Evolutionary conservation across 164 flowering plant species (phyloP).

Genomic region (Tinospora cordifolia): DNA sequence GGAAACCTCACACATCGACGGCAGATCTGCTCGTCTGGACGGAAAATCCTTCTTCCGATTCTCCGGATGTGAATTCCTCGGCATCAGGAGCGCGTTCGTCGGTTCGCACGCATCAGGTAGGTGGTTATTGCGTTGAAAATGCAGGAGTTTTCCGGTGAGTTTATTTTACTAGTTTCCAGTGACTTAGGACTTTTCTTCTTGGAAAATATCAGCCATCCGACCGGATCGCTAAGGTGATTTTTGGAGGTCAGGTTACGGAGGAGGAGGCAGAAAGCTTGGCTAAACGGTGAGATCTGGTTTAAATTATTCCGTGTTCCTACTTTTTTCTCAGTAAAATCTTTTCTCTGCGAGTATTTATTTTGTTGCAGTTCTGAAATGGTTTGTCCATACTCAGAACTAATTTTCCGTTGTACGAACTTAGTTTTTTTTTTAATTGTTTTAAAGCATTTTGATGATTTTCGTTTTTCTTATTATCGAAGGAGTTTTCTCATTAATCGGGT

Average conservation of each 20-base stretch:
- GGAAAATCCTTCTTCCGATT: constrained; percentile 48
- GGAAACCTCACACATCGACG: constrained; percentile 87
- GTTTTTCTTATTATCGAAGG: too few relatives aligned
- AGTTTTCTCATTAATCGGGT: too few relatives aligned
- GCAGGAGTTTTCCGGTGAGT: constrained; percentile 2
- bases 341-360: neutral
- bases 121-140: neutral
- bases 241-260: constrained; percentile 91
- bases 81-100: constrained; percentile 38
- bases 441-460: neutral
- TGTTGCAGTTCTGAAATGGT: neutral
- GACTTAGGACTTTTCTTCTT: constrained; percentile 6
- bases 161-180: neutral
- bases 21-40: constrained; percentile 95
- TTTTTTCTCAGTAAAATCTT: neutral
- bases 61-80: constrained; percentile 20
- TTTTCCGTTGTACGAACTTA: neutral
- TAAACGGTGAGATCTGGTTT: constrained; percentile 69
- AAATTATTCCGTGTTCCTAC: neutral
- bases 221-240: constrained; percentile 78
- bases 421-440: neutral
- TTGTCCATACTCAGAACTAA: neutral
- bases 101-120: constrained; percentile 55
- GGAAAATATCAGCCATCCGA: constrained; percentile 71
- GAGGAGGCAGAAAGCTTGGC: constrained; percentile 74